Percentiles rank a stretch among this genome's conserved stretches.
Conservation (phyloP, 2,329 filamentous ascomycete species). For the Xylaria sp. region DNA sequence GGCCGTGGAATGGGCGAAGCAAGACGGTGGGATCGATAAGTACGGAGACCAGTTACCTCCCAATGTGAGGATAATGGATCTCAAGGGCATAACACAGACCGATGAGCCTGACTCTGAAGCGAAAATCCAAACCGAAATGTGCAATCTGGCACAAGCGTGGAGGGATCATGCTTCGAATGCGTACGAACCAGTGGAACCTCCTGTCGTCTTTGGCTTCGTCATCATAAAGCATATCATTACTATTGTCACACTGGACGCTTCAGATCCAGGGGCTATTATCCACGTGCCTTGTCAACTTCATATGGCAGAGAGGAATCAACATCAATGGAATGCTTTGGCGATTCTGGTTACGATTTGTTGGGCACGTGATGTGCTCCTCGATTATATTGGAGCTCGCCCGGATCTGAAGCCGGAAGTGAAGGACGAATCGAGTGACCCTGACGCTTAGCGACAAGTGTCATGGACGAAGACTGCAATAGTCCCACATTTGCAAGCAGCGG, state of each 20-base stretch:
- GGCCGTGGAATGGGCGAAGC: slow-evolving; percentile 37
- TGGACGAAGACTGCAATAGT: slow-evolving; percentile 17
- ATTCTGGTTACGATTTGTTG: slow-evolving; percentile 43
- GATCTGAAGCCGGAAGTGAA: slow-evolving; percentile 11
- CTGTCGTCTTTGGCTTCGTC: slow-evolving; percentile 41
- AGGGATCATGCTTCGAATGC: slow-evolving; percentile 9
- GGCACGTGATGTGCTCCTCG: slow-evolving; percentile 39
- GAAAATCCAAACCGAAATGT: slow-evolving; percentile 33
- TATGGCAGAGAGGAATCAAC: slow-evolving; percentile 40
- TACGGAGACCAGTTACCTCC: slow-evolving; percentile 30
- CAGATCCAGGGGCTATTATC: slow-evolving; percentile 32
- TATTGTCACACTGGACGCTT: slow-evolving; percentile 41
- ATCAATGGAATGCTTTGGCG: slow-evolving; percentile 43
- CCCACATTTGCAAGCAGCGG: not conserved
- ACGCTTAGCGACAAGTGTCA: slow-evolving; percentile 31
- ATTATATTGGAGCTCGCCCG: slow-evolving; percentile 20
- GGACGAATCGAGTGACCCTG: slow-evolving; percentile 33
- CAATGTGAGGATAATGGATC: slow-evolving; percentile 36
- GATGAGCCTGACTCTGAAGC: slow-evolving; percentile 27
- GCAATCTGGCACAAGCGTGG: slow-evolving; percentile 32
- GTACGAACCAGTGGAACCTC: slow-evolving; percentile 22
- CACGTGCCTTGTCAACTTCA: slow-evolving; percentile 40
- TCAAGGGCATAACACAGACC: slow-evolving; percentile 15
- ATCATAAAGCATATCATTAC: slow-evolving; percentile 40
- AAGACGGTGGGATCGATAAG: slow-evolving; percentile 34